Percentiles rank a stretch among this genome's conserved stretches.
These are phyloP conservation scores for Angomonas ambiguus DNA, from an alignment of 208 protist species.

Conservation along the genomic window DNA sequence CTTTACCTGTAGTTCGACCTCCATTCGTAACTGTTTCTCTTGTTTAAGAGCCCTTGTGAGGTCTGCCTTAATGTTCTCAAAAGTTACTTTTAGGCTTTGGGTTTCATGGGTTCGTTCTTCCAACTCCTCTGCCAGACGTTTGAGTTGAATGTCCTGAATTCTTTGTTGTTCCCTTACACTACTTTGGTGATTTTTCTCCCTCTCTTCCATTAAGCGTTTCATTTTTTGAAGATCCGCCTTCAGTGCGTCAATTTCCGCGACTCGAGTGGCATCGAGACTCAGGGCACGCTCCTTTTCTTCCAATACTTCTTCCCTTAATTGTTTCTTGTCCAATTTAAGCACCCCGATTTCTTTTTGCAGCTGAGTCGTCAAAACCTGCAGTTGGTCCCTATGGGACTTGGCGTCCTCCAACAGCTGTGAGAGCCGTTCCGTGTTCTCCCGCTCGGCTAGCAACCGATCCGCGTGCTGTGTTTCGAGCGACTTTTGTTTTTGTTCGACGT, in stretches of 20 bases:
- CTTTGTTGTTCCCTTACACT: slow-evolving; percentile 36
- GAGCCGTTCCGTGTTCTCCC: slow-evolving; percentile 23
- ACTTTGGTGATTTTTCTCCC: slow-evolving; percentile 21
- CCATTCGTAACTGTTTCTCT: slow-evolving; percentile 20
- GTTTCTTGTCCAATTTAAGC: slow-evolving; percentile 20
- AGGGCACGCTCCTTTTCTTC: slow-evolving; percentile 12
- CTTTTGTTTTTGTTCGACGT: slow-evolving; percentile 28
- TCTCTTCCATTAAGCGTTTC: slow-evolving; percentile 23
- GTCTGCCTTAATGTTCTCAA: slow-evolving; percentile 19
- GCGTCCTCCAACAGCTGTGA: slow-evolving; percentile 28
- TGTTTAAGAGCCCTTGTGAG: slow-evolving; percentile 17
- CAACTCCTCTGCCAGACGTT: slow-evolving; percentile 24
- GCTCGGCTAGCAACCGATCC: slow-evolving; percentile 22
- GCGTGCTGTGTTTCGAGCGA: slow-evolving; percentile 26
- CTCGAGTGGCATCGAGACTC: slow-evolving; percentile 13
- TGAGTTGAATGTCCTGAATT: slow-evolving; percentile 23
- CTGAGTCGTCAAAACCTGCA: slow-evolving; percentile 41
- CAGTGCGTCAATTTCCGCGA: slow-evolving; percentile 17
- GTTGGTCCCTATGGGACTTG: slow-evolving; percentile 41
- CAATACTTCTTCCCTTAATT: slow-evolving; percentile 20
- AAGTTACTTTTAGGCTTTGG: slow-evolving; percentile 16
- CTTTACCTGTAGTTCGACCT: slow-evolving; percentile 24
- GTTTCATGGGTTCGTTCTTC: slow-evolving; percentile 29
- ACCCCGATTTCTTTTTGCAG: slow-evolving; percentile 28
- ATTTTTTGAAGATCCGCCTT: slow-evolving; percentile 26